phyloP scores from a whole-genome alignment of 2,329 filamentous ascomycete genomes.

The Fusarium longipes region DNA sequence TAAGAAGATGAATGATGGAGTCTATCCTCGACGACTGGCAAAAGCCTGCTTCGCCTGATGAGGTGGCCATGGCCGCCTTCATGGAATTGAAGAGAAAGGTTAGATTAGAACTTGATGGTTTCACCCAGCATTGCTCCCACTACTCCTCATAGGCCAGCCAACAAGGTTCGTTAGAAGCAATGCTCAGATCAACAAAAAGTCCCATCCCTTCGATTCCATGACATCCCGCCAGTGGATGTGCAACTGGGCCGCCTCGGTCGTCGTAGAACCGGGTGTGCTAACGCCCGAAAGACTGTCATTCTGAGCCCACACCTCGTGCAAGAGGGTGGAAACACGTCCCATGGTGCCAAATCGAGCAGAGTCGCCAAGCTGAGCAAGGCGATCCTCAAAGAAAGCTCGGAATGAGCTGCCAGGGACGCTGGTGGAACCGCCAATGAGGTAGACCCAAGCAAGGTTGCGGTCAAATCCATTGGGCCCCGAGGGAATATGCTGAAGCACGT shows the following conservation, averaged over 20 bases:
- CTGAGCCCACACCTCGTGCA: slow-evolving; percentile 87
- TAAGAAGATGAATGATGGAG: slow-evolving; percentile 33
- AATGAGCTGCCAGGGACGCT: slow-evolving; percentile 79
- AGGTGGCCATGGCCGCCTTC: slow-evolving; percentile 43
- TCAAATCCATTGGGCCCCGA: slow-evolving; percentile 85
- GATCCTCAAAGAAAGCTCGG: slow-evolving; percentile 80
- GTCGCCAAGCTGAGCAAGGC: slow-evolving; percentile 79
- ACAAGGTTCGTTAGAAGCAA: slow-evolving; percentile 41
- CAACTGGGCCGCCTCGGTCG: slow-evolving; percentile 60
- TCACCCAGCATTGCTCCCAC: slow-evolving; percentile 34
- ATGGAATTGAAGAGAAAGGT: slow-evolving; percentile 38
- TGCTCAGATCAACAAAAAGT: slow-evolving; percentile 85
- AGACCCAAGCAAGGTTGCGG: slow-evolving; percentile 91
- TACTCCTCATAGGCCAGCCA: slow-evolving; percentile 55
- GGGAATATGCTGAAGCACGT: slow-evolving; percentile 84
- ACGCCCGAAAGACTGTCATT: slow-evolving; percentile 66
- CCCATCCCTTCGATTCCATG: slow-evolving; percentile 92
- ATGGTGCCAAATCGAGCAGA: slow-evolving; percentile 85
- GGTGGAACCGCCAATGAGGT: slow-evolving; percentile 86
- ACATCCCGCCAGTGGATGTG: slow-evolving; percentile 94
- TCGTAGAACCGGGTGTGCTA: slow-evolving; percentile 52
- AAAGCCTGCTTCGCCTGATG: slow-evolving; percentile 54
- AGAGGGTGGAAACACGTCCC: slow-evolving; percentile 80
- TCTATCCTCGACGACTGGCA: slow-evolving; percentile 45
- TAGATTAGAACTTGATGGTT: slow-evolving; percentile 34